Evolutionary conservation across 371 early-diverging fungal species (phyloP), one percentile per base, ranked within the genome.

Genomic region (Mortierella sp.): DNA sequence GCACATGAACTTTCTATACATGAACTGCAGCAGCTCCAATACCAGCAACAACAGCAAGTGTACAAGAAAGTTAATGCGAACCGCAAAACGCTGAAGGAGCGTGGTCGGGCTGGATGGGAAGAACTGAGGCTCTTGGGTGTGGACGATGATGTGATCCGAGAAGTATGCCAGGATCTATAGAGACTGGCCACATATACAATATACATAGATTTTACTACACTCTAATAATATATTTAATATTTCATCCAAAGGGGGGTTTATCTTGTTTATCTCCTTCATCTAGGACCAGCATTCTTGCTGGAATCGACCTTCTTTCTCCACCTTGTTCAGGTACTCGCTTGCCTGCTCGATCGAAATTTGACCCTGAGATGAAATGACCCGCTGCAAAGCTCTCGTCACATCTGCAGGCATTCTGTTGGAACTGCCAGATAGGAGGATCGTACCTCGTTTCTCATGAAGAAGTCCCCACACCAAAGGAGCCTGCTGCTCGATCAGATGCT

Each of bases 221-320:
- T 30, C 30, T 30, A 30, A 30, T 30, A 30, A 30, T 30, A 30
- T 30, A 30, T 30, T 30, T 30, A 30, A 30, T 30, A 30, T 2
- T n/a, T n/a, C 9, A 40, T 3, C 5, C 43, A 9, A 51, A 51
- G 1, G 18, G 47, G 18, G 5, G 18, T 45, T 14, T 45, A 18
- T 14, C 47, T 11, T 3, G 43, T 43, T 43, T 43, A 43, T 22
- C 8, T 22, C 18, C 14, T 26, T 55, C 11, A 26, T 43, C 43
- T 73, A 78, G 16, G 73, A 55, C 96, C 96, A 97, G 68, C 95
- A 95, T 68, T 97, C 97, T 71, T 95, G 93, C 85, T 96, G 96
- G 77, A 92, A 96, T 70, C 95, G 86, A 14, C 93, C 87, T 5
- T 86, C 80, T 68, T 90, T 92, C 68, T 87, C 90, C 88, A 96